These are phyloP conservation scores for Emmonsia crescens DNA, from an alignment of 2,329 filamentous ascomycete species.

Conservation along the genomic window DNA sequence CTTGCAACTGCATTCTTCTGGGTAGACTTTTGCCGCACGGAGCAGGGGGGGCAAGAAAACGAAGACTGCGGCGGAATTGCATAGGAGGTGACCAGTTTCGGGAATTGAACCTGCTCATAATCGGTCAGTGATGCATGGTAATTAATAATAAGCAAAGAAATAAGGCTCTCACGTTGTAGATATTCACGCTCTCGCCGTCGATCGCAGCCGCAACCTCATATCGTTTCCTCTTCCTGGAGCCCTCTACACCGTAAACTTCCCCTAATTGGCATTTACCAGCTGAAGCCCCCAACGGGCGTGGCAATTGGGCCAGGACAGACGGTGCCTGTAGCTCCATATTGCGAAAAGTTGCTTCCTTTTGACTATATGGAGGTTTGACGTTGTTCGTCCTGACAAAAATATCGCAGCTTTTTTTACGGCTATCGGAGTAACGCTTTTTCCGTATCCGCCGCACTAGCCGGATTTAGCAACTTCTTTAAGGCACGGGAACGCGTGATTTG, in stretches of 20 bases:
- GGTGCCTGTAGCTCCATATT: slow-evolving; percentile 36
- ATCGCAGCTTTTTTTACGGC: neutral
- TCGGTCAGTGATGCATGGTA: slow-evolving; percentile 3
- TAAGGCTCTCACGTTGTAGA: slow-evolving; percentile 45
- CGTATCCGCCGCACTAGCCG: slow-evolving; percentile 3
- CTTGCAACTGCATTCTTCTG: slow-evolving; percentile 32
- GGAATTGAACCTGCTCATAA: slow-evolving; percentile 45
- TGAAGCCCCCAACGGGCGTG: slow-evolving; percentile 31
- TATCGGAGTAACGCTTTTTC: neutral
- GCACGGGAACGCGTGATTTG: neutral
- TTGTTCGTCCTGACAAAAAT: neutral
- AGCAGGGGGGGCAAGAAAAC: slow-evolving; percentile 48
- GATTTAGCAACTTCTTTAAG: neutral
- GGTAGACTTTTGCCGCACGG: slow-evolving; percentile 42
- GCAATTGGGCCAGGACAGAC: slow-evolving; percentile 36
- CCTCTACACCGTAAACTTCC: slow-evolving; percentile 43
- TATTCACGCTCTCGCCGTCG: slow-evolving; percentile 51
- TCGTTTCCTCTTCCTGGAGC: slow-evolving; percentile 50
- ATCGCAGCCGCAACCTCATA: slow-evolving; percentile 50
- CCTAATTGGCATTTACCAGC: slow-evolving; percentile 32
- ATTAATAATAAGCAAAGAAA: neutral
- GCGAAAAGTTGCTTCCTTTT: slow-evolving; percentile 2
- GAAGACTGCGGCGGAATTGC: slow-evolving; percentile 49
- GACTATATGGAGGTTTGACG: neutral
- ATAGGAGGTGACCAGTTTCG: slow-evolving; percentile 50